These are phyloP conservation scores for Lachnellula cervina DNA, from an alignment of 2,329 filamentous ascomycete species.

Conservation along the genomic window DNA sequence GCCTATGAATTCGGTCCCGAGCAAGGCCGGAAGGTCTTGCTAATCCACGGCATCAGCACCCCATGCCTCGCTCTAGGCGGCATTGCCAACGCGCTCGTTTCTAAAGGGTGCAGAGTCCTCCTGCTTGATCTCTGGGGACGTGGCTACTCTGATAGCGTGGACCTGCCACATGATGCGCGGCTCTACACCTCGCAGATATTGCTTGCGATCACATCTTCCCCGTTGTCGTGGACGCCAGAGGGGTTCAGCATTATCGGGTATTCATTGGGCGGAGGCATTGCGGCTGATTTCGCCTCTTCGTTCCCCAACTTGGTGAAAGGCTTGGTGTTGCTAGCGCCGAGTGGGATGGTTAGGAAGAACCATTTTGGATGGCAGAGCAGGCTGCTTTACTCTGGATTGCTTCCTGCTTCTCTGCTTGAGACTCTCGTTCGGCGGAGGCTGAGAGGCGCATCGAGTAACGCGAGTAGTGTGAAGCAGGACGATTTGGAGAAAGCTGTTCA, in stretches of 20 bases:
- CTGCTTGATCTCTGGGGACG: slow-evolving; percentile 74
- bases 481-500: slow-evolving; percentile 6
- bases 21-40: slow-evolving; percentile 63
- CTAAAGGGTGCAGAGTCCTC: slow-evolving; percentile 69
- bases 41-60: slow-evolving; percentile 79
- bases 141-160: slow-evolving; percentile 67
- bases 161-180: slow-evolving; percentile 55
- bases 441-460: slow-evolving; percentile 1
- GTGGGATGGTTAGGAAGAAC: slow-evolving; percentile 62
- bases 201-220: slow-evolving; percentile 59
- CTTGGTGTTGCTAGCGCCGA: slow-evolving; percentile 72
- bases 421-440: slow-evolving; percentile 13
- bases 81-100: slow-evolving; percentile 60
- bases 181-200: slow-evolving; percentile 64
- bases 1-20: slow-evolving; percentile 79
- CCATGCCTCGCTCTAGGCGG: slow-evolving; percentile 65
- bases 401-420: slow-evolving; percentile 45
- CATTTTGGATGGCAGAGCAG: slow-evolving; percentile 47
- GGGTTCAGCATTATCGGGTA: slow-evolving; percentile 73
- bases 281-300: slow-evolving; percentile 62
- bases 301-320: slow-evolving; percentile 64
- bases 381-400: slow-evolving; percentile 49
- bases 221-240: slow-evolving; percentile 46
- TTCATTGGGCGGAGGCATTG: slow-evolving; percentile 72
- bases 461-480: neutral